Evolutionary conservation across 495 filamentous ascomycete species (phyloP).

Genomic region (Letharia columbiana): DNA sequence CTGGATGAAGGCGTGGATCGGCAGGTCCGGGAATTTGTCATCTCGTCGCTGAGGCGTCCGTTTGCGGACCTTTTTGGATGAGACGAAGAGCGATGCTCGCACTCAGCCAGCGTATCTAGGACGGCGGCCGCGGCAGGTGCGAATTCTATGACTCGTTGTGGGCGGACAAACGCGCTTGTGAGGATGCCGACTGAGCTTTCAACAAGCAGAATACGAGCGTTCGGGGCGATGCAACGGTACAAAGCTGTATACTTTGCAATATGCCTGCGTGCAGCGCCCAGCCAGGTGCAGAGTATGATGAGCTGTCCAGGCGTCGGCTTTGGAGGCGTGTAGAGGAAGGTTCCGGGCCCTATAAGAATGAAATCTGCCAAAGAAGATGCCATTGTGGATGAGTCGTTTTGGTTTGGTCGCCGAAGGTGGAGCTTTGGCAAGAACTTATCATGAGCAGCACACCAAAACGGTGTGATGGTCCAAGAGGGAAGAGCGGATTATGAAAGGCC

Average conservation of each 20-base stretch:
- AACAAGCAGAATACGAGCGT: background rate
- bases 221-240: conserved; percentile 6
- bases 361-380: background rate
- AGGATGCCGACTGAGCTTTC: background rate
- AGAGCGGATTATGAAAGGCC: background rate
- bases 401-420: background rate
- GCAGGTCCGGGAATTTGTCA: background rate
- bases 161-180: background rate
- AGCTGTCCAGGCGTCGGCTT: conserved; percentile 12
- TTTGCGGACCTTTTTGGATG: background rate
- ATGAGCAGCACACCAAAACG: background rate
- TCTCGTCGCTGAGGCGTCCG: background rate
- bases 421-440: too few species aligned
- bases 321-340: background rate
- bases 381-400: background rate
- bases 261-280: conserved; percentile 28
- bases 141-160: background rate
- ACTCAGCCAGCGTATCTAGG: conserved; percentile 2
- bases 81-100: background rate
- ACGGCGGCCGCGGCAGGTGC: conserved; percentile 3
- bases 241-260: conserved; percentile 29
- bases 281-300: conserved; percentile 30
- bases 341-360: background rate
- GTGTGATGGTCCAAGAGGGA: background rate
- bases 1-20: background rate